Conservation (phyloP, 2,329 filamentous ascomycete genomes). For the Emydomyces testavorans region DNA sequence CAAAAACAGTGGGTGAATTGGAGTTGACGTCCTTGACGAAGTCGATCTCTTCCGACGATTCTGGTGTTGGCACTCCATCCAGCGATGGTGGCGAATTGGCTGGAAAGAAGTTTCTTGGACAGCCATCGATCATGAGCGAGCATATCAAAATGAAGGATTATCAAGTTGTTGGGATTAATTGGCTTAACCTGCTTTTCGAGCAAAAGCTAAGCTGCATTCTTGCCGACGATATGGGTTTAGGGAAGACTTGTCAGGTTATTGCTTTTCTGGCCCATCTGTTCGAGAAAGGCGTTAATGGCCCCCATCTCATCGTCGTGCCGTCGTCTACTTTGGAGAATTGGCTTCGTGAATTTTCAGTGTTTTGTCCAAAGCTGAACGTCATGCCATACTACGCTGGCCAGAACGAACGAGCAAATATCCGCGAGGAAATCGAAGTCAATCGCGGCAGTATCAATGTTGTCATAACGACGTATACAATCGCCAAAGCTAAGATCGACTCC, state of each 20-base stretch:
- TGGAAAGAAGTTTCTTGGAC: constrained; percentile 42
- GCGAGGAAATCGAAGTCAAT: constrained; percentile 53
- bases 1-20: constrained; percentile 49
- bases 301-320: constrained; percentile 77
- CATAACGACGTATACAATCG: constrained; percentile 60
- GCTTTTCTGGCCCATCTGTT: constrained; percentile 76
- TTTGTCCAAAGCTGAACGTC: constrained; percentile 66
- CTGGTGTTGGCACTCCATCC: constrained; percentile 54
- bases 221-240: constrained; percentile 90
- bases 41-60: constrained; percentile 43
- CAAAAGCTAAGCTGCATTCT: constrained; percentile 76
- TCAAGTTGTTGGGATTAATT: constrained; percentile 88
- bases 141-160: constrained; percentile 79
- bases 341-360: constrained; percentile 78
- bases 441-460: constrained; percentile 56
- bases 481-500: constrained; percentile 49
- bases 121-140: constrained; percentile 67
- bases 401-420: constrained; percentile 55
- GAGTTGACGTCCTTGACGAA: constrained; percentile 46
- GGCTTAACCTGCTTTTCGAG: constrained; percentile 74
- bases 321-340: constrained; percentile 93
- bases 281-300: constrained; percentile 56
- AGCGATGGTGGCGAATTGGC: constrained; percentile 34
- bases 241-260: constrained; percentile 96
- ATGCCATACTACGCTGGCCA: constrained; percentile 62